Evolutionary conservation across 495 filamentous ascomycete species (phyloP).

Genomic region (Aspergillus steynii): DNA sequence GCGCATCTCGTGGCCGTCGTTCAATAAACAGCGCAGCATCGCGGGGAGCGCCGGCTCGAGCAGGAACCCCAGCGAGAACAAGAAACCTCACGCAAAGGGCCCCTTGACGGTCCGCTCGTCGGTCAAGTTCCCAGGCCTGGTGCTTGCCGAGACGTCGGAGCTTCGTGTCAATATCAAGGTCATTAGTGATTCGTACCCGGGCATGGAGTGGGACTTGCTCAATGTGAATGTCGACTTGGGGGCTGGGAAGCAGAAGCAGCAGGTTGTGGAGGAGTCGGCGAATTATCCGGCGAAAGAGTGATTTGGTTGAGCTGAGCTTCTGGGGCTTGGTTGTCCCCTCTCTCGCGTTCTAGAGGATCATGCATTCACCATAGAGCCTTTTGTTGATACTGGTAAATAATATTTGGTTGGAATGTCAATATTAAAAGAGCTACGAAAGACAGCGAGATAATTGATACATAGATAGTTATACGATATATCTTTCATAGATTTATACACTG

Average conservation of each 20-base stretch:
- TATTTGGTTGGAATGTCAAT: neutral
- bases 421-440: neutral
- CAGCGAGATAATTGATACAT: neutral
- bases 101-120: conserved; percentile 33
- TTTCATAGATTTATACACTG: neutral
- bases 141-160: conserved; percentile 19
- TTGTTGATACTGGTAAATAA: neutral
- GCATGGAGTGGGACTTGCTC: conserved; percentile 64
- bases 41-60: conserved; percentile 12
- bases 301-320: neutral
- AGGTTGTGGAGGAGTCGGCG: neutral
- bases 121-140: conserved; percentile 62
- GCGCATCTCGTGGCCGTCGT: conserved; percentile 70
- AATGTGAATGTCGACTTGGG: conserved; percentile 30
- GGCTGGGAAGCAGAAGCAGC: conserved; percentile 19
- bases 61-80: conserved; percentile 24
- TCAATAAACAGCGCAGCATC: conserved; percentile 28
- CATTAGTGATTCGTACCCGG: conserved; percentile 83
- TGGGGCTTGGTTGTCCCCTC: too few relatives aligned
- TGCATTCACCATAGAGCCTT: neutral
- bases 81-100: conserved; percentile 9
- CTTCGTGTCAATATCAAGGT: conserved; percentile 65
- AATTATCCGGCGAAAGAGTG: conserved; percentile 6
- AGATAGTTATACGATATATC: neutral
- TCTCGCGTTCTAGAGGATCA: too few relatives aligned